Percentiles rank a stretch among this genome's conserved stretches.
These are phyloP conservation scores for Zancudomyces culisetae DNA, from an alignment of 371 early-diverging fungal species.

Conservation along the genomic window DNA sequence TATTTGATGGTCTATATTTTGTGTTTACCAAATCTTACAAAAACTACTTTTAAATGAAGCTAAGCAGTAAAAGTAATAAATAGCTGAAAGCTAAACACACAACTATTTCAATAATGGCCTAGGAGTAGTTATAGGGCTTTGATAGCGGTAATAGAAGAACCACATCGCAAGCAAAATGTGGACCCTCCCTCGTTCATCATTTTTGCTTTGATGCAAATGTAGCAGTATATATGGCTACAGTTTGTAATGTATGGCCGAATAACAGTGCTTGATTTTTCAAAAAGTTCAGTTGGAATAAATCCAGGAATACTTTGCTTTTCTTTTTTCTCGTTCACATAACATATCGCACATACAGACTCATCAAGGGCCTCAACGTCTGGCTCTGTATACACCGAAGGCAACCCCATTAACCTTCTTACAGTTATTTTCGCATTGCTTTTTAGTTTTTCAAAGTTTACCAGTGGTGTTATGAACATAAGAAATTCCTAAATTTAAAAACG, in stretches of 20 bases:
- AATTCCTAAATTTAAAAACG: conserved; percentile 45
- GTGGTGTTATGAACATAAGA: conserved; percentile 63
- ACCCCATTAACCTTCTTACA: conserved; percentile 8
- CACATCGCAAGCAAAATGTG: conserved; percentile 65
- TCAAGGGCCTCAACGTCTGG: conserved; percentile 9
- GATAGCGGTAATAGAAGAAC: conserved; percentile 34
- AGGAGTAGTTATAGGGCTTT: not conserved
- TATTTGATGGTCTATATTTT: too few species aligned
- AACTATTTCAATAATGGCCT: too few species aligned
- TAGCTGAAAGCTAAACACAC: too few species aligned
- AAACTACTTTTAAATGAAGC: too few species aligned
- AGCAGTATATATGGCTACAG: conserved; percentile 73
- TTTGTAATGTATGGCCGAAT: conserved; percentile 43
- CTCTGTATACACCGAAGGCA: conserved; percentile 10
- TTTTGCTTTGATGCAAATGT: conserved; percentile 67
- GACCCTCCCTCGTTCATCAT: conserved; percentile 49
- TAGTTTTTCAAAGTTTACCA: conserved; percentile 57
- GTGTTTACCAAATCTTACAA: too few species aligned
- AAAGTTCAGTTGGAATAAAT: not conserved
- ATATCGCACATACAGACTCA: conserved; percentile 15
- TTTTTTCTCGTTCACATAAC: conserved; percentile 4
- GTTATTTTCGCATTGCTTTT: conserved; percentile 30
- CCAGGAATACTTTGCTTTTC: not conserved
- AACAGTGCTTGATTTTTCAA: conserved; percentile 1
- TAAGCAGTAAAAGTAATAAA: too few species aligned